Percentiles rank a stretch among this genome's conserved stretches.
Evolutionary conservation across 2,329 filamentous ascomycete species (phyloP).

Genomic region (Calonectria pseudoreteaudii): DNA sequence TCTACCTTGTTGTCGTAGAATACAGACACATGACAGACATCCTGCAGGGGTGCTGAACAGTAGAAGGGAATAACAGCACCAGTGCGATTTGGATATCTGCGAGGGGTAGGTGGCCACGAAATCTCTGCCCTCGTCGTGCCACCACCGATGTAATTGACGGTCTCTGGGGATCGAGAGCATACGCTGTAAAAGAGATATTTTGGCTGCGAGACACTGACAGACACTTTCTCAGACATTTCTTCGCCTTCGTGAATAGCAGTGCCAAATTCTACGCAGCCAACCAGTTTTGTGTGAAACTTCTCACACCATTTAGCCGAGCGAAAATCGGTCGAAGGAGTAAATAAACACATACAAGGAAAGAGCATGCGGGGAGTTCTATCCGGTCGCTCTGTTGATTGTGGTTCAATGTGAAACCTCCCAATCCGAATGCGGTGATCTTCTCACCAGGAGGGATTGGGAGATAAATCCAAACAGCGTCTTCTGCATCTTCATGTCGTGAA

Average conservation of each 20-base stretch:
- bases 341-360: neutral
- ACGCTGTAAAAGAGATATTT: neutral
- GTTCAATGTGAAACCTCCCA: neutral
- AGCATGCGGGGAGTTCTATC: neutral
- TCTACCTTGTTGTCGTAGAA: neutral
- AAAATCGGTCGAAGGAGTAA: neutral
- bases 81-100: neutral
- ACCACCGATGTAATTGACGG: neutral
- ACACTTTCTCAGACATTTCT: neutral
- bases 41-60: neutral
- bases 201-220: neutral
- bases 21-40: neutral
- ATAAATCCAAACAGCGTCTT: neutral
- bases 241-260: too few relatives aligned
- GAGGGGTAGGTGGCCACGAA: neutral
- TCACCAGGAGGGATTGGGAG: neutral
- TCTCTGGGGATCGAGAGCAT: too few relatives aligned
- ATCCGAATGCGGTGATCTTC: neutral
- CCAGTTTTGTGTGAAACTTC: neutral
- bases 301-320: rapidly evolving
- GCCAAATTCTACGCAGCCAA: neutral
- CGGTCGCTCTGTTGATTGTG: neutral
- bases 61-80: neutral
- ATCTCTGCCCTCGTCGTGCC: neutral
- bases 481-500: neutral